Base-by-base conservation (phyloP, 768 basidiomycete species). In the Hebeloma cylindrosporum region DNA sequence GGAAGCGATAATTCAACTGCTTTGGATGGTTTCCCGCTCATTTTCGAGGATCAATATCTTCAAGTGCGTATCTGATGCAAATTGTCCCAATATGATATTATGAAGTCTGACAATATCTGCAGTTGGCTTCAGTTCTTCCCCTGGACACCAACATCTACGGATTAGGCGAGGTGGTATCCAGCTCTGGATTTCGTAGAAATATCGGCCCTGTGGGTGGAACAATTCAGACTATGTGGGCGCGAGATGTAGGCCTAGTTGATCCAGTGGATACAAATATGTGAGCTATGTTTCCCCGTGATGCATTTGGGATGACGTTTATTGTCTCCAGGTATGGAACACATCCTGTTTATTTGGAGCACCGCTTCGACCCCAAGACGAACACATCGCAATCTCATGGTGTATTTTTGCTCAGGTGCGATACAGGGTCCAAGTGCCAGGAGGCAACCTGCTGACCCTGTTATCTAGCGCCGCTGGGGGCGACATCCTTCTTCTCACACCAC, bases 31-130 rank as follows among this genome's bases (percentile, higher is more conserved):
- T 85, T 87, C 45, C 77, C 81, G 0, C 67, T 91, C 8, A 77
- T 91, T 9, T 90, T 90, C 55, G 87, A 90, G 53, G 80, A 90
- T 50, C 83, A 84, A 56, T 90, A 88, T 58, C 72, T 91, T 16
- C 85, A 89, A 73, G 79, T 80, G 45, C 37, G 47, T 22, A 8
- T n/a, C n/a, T n/a, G n/a, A n/a, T n/a, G n/a, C n/a, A n/a, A n/a
- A n/a, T n/a, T n/a, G n/a, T n/a, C n/a, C n/a, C n/a, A n/a, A n/a
- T n/a, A n/a, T n/a, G n/a, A n/a, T n/a, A n/a, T n/a, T n/a, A n/a
- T n/a, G n/a, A n/a, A n/a, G n/a, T n/a, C n/a, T n/a, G n/a, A n/a
- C n/a, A n/a, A n/a, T n/a, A n/a, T n/a, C n/a, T n/a, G n/a, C 47
- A 82, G 81, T 51, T 91, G 14, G 67, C 85, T 1, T 85, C 85